Conservation (phyloP, 495 filamentous ascomycete genomes). For the Hypoxylon fragiforme region DNA sequence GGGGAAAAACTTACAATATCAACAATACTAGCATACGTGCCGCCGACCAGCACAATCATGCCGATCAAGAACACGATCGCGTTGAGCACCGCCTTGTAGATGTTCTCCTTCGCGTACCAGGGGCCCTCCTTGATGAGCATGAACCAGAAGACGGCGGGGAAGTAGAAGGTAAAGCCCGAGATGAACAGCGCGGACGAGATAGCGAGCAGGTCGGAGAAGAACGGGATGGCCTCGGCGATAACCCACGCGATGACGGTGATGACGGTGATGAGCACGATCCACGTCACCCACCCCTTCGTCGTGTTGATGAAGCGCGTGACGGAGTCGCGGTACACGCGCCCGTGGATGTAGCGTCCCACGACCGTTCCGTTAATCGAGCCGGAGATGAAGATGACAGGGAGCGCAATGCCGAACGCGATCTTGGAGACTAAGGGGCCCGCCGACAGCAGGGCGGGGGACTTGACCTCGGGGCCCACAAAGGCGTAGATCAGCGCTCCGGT, state of each 20-base stretch:
- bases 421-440: constrained; percentile 64
- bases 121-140: constrained; percentile 60
- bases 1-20: constrained; percentile 61
- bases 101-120: constrained; percentile 51
- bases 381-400: constrained; percentile 77
- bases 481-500: constrained; percentile 71
- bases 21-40: constrained; percentile 60
- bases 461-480: constrained; percentile 70
- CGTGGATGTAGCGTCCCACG: constrained; percentile 65
- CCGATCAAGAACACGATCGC: constrained; percentile 57
- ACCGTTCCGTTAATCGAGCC: constrained; percentile 65
- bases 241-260: constrained; percentile 72
- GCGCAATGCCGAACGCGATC: constrained; percentile 76
- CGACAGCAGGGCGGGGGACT: constrained; percentile 69
- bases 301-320: constrained; percentile 63
- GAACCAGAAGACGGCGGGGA: constrained; percentile 69
- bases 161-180: constrained; percentile 66
- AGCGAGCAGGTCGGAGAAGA: constrained; percentile 68
- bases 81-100: constrained; percentile 52
- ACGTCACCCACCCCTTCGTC: constrained; percentile 58
- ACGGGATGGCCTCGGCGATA: constrained; percentile 71
- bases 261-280: constrained; percentile 60
- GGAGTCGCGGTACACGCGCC: constrained; percentile 60
- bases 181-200: constrained; percentile 65
- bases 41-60: constrained; percentile 56